Percentiles rank a stretch among this genome's conserved stretches.
phyloP scores from a whole-genome alignment of 1,284 basidiomycete genomes.

The Austroboletus niveus region DNA sequence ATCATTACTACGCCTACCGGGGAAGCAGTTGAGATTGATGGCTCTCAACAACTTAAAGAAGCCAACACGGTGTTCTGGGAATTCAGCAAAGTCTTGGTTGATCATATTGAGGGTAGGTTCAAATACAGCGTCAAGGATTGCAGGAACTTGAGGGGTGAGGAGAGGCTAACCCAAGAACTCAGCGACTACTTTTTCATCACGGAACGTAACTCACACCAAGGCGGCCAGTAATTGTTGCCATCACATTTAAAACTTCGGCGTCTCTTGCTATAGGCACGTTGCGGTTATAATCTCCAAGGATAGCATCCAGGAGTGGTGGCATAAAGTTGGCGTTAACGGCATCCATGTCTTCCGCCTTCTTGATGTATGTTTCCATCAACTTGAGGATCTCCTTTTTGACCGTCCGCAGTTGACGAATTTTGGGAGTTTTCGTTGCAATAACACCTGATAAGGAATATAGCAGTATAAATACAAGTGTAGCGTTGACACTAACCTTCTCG shows the following conservation, averaged over 20 bases:
- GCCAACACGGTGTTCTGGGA: conserved; percentile 94
- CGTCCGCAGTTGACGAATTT: conserved; percentile 91
- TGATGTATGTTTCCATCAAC: conserved; percentile 97
- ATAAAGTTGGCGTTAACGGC: conserved; percentile 91
- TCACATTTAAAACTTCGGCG: conserved; percentile 96
- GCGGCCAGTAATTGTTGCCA: conserved; percentile 92
- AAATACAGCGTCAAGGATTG: conserved; percentile 96
- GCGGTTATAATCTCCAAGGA: conserved; percentile 93
- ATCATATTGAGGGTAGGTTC: conserved; percentile 99
- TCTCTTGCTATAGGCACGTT: conserved; percentile 95
- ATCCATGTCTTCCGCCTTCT: conserved; percentile 94
- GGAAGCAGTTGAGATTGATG: conserved; percentile 96
- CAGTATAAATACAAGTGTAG: not conserved
- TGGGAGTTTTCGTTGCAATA: conserved; percentile 96
- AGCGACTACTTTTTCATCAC: not conserved
- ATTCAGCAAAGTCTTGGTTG: conserved; percentile 98
- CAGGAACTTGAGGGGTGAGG: conserved; percentile 93
- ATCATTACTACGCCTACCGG: conserved; percentile 51
- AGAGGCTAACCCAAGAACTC: conserved; percentile 50
- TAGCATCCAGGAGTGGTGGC: conserved; percentile 94
- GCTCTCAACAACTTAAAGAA: conserved; percentile 97
- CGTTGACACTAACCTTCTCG: conserved; percentile 63
- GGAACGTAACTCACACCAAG: conserved; percentile 65
- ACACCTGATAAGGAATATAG: conserved; percentile 50
- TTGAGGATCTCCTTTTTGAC: conserved; percentile 99